Base-by-base conservation (phyloP, 805 yeast species). In the Nakazawaea peltata region DNA sequence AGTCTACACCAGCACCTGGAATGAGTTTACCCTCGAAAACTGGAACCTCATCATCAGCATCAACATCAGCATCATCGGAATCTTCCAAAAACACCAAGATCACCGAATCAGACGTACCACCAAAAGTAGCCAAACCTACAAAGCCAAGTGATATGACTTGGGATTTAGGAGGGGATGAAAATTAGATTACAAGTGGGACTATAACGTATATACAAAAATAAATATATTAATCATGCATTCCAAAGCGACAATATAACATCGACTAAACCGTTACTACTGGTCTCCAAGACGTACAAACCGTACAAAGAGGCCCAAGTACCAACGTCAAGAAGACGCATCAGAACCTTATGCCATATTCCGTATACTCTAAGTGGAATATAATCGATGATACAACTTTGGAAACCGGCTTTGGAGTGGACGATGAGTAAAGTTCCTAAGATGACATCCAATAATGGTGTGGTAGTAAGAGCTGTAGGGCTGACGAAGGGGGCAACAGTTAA, bases 341-440 rank as follows among this genome's bases (percentile, higher is more conserved):
- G 82, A 40, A 54, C 56, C 39, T 62, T 66, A 58, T 81, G 84
- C 69, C 71, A 68, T 23, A 65, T 44, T 12, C 88, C 87, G 49
- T 71, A 83, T 24, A 77, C 83, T 62, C 90, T 72, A 51, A 63
- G 62, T 34, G 90, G 92, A 36, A 83, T 77, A 59, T 81, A 81
- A 57, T 83, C 92, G 38, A 71, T 71, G 47, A 83, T 82, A 65
- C 92, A 81, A 28, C 84, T 67, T 50, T 75, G 77, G 65, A 81
- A 76, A 3, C 92, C 94, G 32, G 74, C 74, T 54, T 71, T 74
- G 37, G 77, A 67, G 54, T 83, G 92, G 50, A 70, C 66, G 44
- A 82, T 57, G 32, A 81, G 50, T 11, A 74, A 56, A 2, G 76
- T 61, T 12, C 77, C 61, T 49, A 81, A 56, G 2, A 74, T 44